Percentiles rank a stretch among this genome's conserved stretches.
These are phyloP conservation scores for Casaregolazyma lundiana DNA, from an alignment of 1,139 yeast genomes.

Conservation along the genomic window DNA sequence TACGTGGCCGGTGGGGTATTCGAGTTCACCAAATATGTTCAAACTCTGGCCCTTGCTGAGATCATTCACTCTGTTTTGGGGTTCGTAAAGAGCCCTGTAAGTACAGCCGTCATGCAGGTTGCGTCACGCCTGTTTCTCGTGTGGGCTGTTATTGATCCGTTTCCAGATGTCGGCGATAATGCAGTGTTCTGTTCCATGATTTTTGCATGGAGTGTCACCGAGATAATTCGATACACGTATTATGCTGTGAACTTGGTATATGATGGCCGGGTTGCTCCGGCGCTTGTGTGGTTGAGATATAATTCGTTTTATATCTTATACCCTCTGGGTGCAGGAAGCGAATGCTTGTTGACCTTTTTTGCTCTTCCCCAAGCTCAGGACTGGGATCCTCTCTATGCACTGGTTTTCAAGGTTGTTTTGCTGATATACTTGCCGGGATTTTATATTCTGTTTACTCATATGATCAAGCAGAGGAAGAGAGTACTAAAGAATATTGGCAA, in stretches of 20 bases:
- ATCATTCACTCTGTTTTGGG: slow-evolving; percentile 70
- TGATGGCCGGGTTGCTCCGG: slow-evolving; percentile 52
- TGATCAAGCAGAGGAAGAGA: slow-evolving; percentile 70
- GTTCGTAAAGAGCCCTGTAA: slow-evolving; percentile 75
- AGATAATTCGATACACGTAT: slow-evolving; percentile 79
- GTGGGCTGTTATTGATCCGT: slow-evolving; percentile 69
- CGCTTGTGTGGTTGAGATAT: slow-evolving; percentile 73
- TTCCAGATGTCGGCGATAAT: slow-evolving; percentile 63
- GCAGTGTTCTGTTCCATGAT: slow-evolving; percentile 61
- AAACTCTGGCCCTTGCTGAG: slow-evolving; percentile 80
- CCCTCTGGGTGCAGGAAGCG: slow-evolving; percentile 89
- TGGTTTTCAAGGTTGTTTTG: slow-evolving; percentile 53
- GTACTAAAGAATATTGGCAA: slow-evolving; percentile 31
- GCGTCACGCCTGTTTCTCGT: slow-evolving; percentile 78
- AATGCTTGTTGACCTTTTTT: slow-evolving; percentile 62
- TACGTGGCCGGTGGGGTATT: slow-evolving; percentile 54
- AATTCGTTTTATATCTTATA: slow-evolving; percentile 76
- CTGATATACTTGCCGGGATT: slow-evolving; percentile 79
- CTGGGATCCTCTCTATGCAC: slow-evolving; percentile 51
- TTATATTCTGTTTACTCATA: slow-evolving; percentile 77
- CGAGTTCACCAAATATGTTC: slow-evolving; percentile 60
- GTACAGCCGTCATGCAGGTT: slow-evolving; percentile 84
- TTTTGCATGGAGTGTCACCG: slow-evolving; percentile 88
- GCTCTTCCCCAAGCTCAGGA: slow-evolving; percentile 60
- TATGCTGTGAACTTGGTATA: slow-evolving; percentile 61